Conservation (phyloP, 495 filamentous ascomycete genomes). For the Tirmania nivea region DNA sequence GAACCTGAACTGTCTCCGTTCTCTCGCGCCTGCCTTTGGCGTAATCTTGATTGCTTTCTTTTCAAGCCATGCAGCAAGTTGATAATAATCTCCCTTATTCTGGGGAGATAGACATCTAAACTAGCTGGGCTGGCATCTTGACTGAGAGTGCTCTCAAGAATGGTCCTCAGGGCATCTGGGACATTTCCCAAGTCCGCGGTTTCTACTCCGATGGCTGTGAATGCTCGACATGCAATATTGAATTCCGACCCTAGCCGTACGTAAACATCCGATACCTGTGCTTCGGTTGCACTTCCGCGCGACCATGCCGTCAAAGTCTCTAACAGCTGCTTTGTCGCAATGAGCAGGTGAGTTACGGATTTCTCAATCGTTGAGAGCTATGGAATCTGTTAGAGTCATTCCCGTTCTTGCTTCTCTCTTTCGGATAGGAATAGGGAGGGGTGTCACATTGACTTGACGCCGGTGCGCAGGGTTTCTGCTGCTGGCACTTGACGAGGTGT, state of each 20-base stretch:
- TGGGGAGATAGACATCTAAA: slow-evolving; percentile 73
- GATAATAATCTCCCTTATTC: slow-evolving; percentile 94
- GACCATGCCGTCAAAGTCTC: slow-evolving; percentile 97
- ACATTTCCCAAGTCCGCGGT: slow-evolving; percentile 85
- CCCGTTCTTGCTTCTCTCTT: too few relatives aligned
- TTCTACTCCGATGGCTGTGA: slow-evolving; percentile 88
- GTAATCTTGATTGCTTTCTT: slow-evolving; percentile 77
- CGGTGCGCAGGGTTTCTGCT: background rate
- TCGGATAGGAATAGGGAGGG: too few relatives aligned
- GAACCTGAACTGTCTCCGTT: slow-evolving; percentile 35
- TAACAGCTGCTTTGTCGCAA: slow-evolving; percentile 91
- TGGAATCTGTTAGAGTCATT: too few relatives aligned
- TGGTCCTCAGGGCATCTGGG: slow-evolving; percentile 68
- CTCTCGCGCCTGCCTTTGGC: slow-evolving; percentile 58
- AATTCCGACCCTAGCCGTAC: slow-evolving; percentile 95
- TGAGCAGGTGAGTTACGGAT: slow-evolving; percentile 89
- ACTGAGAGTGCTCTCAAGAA: slow-evolving; percentile 85
- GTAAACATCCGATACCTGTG: slow-evolving; percentile 92
- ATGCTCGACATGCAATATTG: slow-evolving; percentile 91
- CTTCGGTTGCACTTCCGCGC: slow-evolving; percentile 68
- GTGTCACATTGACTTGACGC: background rate
- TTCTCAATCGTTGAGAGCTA: slow-evolving; percentile 51
- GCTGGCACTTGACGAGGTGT: background rate
- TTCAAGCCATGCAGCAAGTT: slow-evolving; percentile 89
- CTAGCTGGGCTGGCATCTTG: slow-evolving; percentile 88